Percentiles rank a stretch among this genome's conserved stretches.
Evolutionary conservation across 2,329 filamentous ascomycete species (phyloP).

Genomic region (Fusarium secorum): DNA sequence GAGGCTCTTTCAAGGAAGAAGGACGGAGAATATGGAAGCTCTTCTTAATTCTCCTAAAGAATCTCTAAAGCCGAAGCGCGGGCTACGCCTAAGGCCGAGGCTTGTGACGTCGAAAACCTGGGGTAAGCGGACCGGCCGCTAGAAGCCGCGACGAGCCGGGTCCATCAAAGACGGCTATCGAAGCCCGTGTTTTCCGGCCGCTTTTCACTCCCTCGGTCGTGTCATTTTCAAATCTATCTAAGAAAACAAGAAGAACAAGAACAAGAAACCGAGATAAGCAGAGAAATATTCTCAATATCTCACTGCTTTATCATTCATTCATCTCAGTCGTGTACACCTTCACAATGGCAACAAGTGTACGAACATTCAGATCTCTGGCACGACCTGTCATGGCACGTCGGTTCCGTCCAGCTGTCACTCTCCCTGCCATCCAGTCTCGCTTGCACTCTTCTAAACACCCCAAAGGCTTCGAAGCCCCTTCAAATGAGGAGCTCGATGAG

Average conservation of each 20-base stretch:
- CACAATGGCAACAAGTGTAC: slow-evolving; percentile 54
- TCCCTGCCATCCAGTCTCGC: slow-evolving; percentile 50
- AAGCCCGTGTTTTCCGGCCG: slow-evolving; percentile 34
- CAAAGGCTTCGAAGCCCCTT: slow-evolving; percentile 71
- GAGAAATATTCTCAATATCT: slow-evolving; percentile 1
- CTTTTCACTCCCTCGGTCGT: slow-evolving; percentile 29
- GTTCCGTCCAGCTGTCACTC: slow-evolving; percentile 41
- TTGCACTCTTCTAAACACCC: slow-evolving; percentile 67
- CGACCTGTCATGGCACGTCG: slow-evolving; percentile 43
- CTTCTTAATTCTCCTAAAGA: slow-evolving; percentile 18
- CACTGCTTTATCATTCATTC: not conserved
- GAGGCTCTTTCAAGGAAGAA: slow-evolving; percentile 12
- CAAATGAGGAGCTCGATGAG: slow-evolving; percentile 77
- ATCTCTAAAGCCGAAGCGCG: slow-evolving; percentile 21
- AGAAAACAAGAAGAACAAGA: not conserved
- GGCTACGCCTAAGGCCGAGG: slow-evolving; percentile 36
- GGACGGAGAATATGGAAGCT: not conserved
- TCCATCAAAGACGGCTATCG: slow-evolving; percentile 18
- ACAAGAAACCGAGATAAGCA: not conserved
- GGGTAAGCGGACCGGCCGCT: slow-evolving; percentile 40
- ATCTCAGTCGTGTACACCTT: not conserved
- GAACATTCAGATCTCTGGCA: slow-evolving; percentile 48
- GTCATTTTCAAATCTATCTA: not conserved
- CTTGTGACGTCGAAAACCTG: slow-evolving; percentile 43
- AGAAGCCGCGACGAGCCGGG: slow-evolving; percentile 36